These are phyloP conservation scores for Nakazawaea molendinolei DNA, from an alignment of 805 yeast genomes.

Conservation along the genomic window DNA sequence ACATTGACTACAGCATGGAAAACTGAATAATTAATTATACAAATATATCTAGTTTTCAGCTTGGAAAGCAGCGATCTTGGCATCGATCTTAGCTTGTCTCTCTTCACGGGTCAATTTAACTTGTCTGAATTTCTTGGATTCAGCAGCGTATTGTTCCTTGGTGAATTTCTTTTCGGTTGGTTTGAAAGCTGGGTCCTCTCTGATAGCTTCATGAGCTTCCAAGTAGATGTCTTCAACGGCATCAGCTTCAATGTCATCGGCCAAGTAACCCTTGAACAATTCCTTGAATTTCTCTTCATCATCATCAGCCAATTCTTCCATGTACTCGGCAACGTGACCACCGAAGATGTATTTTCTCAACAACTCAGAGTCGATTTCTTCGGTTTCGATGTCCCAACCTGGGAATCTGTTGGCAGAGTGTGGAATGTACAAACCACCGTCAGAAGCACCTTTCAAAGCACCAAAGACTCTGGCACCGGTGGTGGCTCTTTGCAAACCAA, in stretches of 20 bases:
- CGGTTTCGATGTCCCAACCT: conserved; percentile 98
- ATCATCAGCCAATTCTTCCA: conserved; percentile 99
- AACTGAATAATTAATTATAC: no score
- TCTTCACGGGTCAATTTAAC: conserved; percentile 85
- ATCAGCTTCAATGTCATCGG: conserved; percentile 96
- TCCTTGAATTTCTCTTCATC: conserved; percentile 99
- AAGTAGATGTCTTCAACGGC: conserved; percentile 92
- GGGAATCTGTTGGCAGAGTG: conserved; percentile 99
- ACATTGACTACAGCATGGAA: no score
- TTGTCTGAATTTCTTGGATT: conserved; percentile 87
- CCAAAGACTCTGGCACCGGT: conserved; percentile 99
- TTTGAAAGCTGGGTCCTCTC: conserved; percentile 91
- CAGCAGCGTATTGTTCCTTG: conserved; percentile 97
- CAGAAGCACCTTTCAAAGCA: conserved; percentile 99
- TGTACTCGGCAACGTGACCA: conserved; percentile 99
- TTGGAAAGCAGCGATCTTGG: conserved; percentile 91
- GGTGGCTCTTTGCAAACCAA: conserved; percentile 99
- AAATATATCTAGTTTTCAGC: conserved; percentile 32
- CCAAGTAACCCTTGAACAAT: conserved; percentile 93
- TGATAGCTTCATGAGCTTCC: conserved; percentile 91
- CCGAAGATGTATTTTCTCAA: conserved; percentile 99
- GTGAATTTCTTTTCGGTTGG: conserved; percentile 88
- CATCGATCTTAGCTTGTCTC: conserved; percentile 83
- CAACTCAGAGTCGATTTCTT: conserved; percentile 95
- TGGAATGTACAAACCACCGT: conserved; percentile 99